A percentile compares a stretch with the other conserved stretches of the same genome.
Conservation (phyloP, 495 filamentous ascomycete species). For the Chaetomium tenue region DNA sequence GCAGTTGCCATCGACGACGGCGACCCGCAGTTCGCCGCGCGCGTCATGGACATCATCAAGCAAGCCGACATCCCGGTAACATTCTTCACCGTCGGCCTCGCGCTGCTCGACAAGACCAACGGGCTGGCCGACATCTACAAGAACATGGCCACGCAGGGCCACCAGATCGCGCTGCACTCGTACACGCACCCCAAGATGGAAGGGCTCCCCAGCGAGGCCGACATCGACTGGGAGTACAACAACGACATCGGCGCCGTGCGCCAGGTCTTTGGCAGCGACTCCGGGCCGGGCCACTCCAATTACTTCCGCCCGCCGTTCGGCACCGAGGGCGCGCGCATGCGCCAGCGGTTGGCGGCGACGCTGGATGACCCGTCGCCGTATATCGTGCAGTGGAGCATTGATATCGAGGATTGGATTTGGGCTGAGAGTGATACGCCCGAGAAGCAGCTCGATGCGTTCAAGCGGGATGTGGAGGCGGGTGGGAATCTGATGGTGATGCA, state of each 20-base stretch:
- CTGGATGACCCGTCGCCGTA: constrained; percentile 48
- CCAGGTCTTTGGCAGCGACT: constrained; percentile 42
- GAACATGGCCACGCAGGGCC: constrained; percentile 62
- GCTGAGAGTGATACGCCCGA: constrained; percentile 62
- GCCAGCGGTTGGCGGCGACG: constrained; percentile 58
- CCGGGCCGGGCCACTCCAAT: constrained; percentile 37
- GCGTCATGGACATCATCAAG: constrained; percentile 64
- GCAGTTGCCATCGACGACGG: constrained; percentile 83
- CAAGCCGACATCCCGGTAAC: constrained; percentile 65
- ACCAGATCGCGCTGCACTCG: constrained; percentile 73
- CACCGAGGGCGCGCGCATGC: constrained; percentile 68
- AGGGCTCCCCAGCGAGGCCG: constrained; percentile 52
- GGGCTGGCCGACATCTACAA: constrained; percentile 64
- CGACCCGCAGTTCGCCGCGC: constrained; percentile 57
- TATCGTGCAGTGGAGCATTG: constrained; percentile 72
- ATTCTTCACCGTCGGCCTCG: constrained; percentile 73
- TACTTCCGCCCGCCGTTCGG: constrained; percentile 81
- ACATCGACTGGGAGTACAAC: constrained; percentile 69
- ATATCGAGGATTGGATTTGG: constrained; percentile 80
- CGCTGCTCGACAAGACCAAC: constrained; percentile 57
- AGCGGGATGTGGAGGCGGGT: constrained; percentile 60
- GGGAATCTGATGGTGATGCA: constrained; percentile 78
- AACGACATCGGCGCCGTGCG: constrained; percentile 60
- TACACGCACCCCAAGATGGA: constrained; percentile 77
- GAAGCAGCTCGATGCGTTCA: constrained; percentile 73